These are phyloP conservation scores for Cucurbitaria berberidis DNA, from an alignment of 2,329 filamentous ascomycete genomes.

Conservation along the genomic window DNA sequence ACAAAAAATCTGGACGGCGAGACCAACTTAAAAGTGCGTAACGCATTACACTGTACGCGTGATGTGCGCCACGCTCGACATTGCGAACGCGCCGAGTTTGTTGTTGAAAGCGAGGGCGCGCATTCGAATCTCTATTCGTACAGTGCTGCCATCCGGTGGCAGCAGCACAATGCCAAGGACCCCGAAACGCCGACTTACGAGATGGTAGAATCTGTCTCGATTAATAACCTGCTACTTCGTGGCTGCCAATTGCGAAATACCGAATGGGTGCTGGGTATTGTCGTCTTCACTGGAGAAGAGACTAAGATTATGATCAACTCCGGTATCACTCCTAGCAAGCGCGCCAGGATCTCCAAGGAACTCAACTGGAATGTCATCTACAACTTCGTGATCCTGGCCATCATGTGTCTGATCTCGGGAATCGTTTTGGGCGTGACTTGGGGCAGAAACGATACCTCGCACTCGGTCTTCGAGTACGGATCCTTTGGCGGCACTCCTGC, in stretches of 20 bases:
- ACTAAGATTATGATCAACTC: slow-evolving; percentile 99
- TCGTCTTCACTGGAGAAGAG: slow-evolving; percentile 92
- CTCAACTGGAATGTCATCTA: slow-evolving; percentile 97
- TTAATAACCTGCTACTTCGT: slow-evolving; percentile 93
- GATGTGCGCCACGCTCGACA: slow-evolving; percentile 86
- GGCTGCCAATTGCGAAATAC: slow-evolving; percentile 95
- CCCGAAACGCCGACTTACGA: slow-evolving; percentile 68
- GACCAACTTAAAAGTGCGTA: slow-evolving; percentile 94
- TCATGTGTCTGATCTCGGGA: slow-evolving; percentile 86
- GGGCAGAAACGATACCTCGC: slow-evolving; percentile 74
- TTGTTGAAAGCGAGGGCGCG: slow-evolving; percentile 86
- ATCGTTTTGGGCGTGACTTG: slow-evolving; percentile 86
- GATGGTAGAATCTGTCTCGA: slow-evolving; percentile 91
- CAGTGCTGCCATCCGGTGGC: slow-evolving; percentile 87
- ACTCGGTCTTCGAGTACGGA: slow-evolving; percentile 83
- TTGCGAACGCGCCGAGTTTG: slow-evolving; percentile 87
- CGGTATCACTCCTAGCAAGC: slow-evolving; percentile 92
- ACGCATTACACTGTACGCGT: slow-evolving; percentile 84
- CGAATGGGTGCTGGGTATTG: slow-evolving; percentile 91
- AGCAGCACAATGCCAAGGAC: slow-evolving; percentile 71
- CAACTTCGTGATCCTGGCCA: slow-evolving; percentile 88
- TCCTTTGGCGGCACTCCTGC: slow-evolving; percentile 75
- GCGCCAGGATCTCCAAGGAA: slow-evolving; percentile 86
- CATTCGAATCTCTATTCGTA: slow-evolving; percentile 96
- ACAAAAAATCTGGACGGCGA: slow-evolving; percentile 98